phyloP scores from a whole-genome alignment of 1,284 basidiomycete genomes.

The Puccinia horiana region DNA sequence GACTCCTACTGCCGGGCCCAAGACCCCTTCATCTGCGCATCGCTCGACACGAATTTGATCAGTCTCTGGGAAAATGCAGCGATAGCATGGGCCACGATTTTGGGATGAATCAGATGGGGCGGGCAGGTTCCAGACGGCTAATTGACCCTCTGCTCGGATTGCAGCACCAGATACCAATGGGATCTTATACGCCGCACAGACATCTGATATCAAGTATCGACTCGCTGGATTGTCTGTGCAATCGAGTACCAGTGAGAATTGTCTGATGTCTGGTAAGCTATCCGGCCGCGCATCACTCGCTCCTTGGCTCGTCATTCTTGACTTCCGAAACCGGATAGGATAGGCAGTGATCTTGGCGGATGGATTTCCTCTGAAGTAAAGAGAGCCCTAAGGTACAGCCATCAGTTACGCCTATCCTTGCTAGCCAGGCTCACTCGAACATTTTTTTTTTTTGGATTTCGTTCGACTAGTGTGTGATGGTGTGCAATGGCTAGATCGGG shows the following conservation, averaged over 20 bases:
- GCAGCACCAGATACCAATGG: constrained; percentile 92
- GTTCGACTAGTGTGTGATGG: not conserved
- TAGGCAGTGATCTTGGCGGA: constrained; percentile 65
- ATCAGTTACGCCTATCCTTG: not conserved
- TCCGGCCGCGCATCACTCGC: not conserved
- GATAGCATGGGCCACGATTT: constrained; percentile 79
- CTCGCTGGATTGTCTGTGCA: constrained; percentile 93
- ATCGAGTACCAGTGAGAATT: constrained; percentile 71
- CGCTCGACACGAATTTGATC: constrained; percentile 66
- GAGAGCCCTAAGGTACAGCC: not conserved
- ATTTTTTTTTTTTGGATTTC: not conserved
- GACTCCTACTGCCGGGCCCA: constrained; percentile 85
- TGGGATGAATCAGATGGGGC: constrained; percentile 33
- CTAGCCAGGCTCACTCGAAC: not conserved
- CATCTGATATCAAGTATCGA: constrained; percentile 91
- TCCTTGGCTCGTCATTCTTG: not conserved
- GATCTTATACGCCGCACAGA: constrained; percentile 71
- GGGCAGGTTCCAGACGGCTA: constrained; percentile 73
- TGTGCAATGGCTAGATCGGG: constrained; percentile 20
- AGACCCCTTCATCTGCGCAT: constrained; percentile 87
- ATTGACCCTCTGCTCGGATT: constrained; percentile 85
- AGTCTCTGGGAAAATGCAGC: constrained; percentile 86
- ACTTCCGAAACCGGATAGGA: constrained; percentile 58
- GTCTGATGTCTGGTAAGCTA: not conserved
- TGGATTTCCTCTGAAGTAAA: constrained; percentile 69